Evolutionary conservation across 176 grass and related monocot species (phyloP).

Genomic region (Metroxylon sagu): DNA sequence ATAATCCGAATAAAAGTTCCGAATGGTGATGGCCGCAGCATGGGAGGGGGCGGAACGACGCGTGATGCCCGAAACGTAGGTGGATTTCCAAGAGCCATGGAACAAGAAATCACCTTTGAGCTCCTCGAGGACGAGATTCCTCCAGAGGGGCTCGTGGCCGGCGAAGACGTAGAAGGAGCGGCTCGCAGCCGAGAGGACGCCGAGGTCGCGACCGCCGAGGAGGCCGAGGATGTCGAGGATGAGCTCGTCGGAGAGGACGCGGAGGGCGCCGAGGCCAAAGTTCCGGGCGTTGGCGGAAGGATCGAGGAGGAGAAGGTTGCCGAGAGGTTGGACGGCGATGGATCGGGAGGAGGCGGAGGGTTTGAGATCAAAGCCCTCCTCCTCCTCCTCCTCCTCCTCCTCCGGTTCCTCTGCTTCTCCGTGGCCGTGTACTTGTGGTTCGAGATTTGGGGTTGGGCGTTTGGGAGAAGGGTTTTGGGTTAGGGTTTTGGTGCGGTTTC

Average conservation of each 20-base stretch:
- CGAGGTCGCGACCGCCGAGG: slow-evolving; percentile 41
- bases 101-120: slow-evolving; percentile 55
- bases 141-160: slow-evolving; percentile 66
- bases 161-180: slow-evolving; percentile 69
- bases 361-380: slow-evolving; percentile 16
- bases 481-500: too few species aligned
- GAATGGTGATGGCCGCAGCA: slow-evolving; percentile 26
- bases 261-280: slow-evolving; percentile 45
- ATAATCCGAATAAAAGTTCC: slow-evolving; percentile 82
- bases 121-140: slow-evolving; percentile 42
- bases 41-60: slow-evolving; percentile 1
- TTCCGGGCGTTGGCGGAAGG: slow-evolving; percentile 49
- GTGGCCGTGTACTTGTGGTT: not conserved
- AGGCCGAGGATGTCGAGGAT: slow-evolving; percentile 67
- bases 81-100: slow-evolving; percentile 41
- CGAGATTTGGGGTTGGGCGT: too few species aligned
- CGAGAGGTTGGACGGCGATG: slow-evolving; percentile 53
- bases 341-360: slow-evolving; percentile 1
- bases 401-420: not conserved
- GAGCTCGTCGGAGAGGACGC: slow-evolving; percentile 50
- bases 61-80: slow-evolving; percentile 37
- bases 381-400: not conserved
- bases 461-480: too few species aligned
- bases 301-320: slow-evolving; percentile 63
- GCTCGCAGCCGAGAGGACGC: slow-evolving; percentile 38